A percentile compares a stretch with the other conserved stretches of the same genome.
These are phyloP conservation scores for Uronychia setigera DNA, from an alignment of 73 alveolate species.

Conservation along the genomic window DNA sequence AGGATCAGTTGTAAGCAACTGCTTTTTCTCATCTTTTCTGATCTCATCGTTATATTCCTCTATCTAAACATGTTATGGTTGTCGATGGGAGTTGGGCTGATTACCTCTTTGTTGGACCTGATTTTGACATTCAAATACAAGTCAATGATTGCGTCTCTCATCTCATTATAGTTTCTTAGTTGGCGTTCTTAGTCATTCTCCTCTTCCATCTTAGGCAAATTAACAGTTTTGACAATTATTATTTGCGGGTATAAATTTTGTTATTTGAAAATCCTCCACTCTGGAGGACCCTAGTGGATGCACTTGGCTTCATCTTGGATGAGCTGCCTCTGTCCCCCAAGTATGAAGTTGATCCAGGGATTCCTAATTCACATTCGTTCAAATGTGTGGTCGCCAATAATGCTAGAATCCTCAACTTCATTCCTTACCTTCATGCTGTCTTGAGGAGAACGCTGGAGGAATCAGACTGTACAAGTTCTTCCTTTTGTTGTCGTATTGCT, in stretches of 20 bases:
- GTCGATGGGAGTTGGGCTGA: too few species aligned
- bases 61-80: too few species aligned
- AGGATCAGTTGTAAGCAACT: slow-evolving; percentile 3
- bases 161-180: too few species aligned
- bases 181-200: too few species aligned
- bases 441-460: neutral
- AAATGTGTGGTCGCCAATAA: neutral
- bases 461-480: neutral
- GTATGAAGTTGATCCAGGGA: neutral
- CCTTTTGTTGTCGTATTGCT: neutral
- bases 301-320: neutral
- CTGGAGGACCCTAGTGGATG: neutral
- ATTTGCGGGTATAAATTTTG: neutral
- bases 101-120: slow-evolving; percentile 20
- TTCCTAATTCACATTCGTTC: neutral
- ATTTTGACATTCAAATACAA: slow-evolving; percentile 19
- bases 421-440: neutral
- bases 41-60: slow-evolving; percentile 19
- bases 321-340: neutral
- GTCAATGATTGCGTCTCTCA: slow-evolving; percentile 20
- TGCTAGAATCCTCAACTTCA: neutral
- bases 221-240: neutral
- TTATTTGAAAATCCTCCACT: neutral
- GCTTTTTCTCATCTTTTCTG: slow-evolving; percentile 7
- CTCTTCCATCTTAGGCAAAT: neutral